Evolutionary conservation across 306 rosid species (phyloP).

Genomic region (Fagus sylvatica): DNA sequence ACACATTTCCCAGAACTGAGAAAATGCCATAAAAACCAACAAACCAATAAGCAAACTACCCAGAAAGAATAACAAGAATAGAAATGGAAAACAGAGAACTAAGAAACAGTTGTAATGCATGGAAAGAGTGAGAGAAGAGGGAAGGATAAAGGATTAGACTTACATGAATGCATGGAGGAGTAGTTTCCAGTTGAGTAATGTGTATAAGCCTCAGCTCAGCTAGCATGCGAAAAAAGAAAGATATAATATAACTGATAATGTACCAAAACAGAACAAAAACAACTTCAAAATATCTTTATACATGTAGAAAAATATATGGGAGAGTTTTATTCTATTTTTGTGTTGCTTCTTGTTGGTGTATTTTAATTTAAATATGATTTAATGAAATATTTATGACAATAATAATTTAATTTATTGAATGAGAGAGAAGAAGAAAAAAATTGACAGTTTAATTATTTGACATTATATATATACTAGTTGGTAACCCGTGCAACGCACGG

Average conservation of each 20-base stretch:
- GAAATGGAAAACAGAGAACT: background rate
- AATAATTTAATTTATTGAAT: too few relatives aligned
- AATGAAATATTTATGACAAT: too few relatives aligned
- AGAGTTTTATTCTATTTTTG: too few relatives aligned
- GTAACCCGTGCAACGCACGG: too few relatives aligned
- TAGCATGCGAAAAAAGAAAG: background rate
- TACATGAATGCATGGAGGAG: conserved; percentile 28
- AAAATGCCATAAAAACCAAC: background rate
- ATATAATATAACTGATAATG: background rate
- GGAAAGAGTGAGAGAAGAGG: background rate
- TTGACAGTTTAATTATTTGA: too few relatives aligned
- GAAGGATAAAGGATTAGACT: background rate
- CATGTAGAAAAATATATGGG: too few relatives aligned
- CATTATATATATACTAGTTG: too few relatives aligned
- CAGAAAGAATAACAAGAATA: background rate
- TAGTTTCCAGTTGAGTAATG: conserved; percentile 10
- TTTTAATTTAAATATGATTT: too few relatives aligned
- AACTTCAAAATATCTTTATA: too few relatives aligned
- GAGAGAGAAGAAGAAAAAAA: too few relatives aligned
- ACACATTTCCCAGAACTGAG: background rate
- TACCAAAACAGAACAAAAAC: background rate
- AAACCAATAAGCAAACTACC: background rate
- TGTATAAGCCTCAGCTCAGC: background rate
- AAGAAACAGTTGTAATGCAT: background rate
- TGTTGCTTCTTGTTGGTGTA: too few relatives aligned